Percentiles rank a stretch among this genome's conserved stretches.
Evolutionary conservation across 2,329 filamentous ascomycete species (phyloP).

Genomic region (Aspergillus jensenii): DNA sequence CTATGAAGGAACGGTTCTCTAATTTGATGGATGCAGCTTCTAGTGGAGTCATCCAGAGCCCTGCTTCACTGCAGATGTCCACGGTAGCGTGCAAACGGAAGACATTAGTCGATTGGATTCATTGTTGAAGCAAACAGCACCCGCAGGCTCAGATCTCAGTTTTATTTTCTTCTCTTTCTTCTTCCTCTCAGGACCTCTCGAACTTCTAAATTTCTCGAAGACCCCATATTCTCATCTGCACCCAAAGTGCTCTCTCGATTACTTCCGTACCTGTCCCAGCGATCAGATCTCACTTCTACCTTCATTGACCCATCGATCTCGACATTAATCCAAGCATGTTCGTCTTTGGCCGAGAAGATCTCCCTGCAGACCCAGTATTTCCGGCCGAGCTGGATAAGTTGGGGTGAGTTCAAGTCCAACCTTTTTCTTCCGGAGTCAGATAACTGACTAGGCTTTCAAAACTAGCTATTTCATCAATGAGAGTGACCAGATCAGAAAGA

Average conservation of each 20-base stretch:
- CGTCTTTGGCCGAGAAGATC: slow-evolving; percentile 63
- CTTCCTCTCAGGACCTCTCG: background rate
- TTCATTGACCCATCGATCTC: background rate
- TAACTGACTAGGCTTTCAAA: background rate
- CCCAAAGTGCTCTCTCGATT: no score
- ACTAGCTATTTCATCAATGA: slow-evolving; percentile 75
- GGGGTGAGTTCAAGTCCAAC: slow-evolving; percentile 55
- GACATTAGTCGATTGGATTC: background rate
- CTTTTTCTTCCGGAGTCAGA: background rate
- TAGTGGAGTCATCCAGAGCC: background rate
- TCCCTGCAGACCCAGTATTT: slow-evolving; percentile 71
- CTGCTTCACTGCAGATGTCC: background rate
- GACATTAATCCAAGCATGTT: slow-evolving; percentile 63
- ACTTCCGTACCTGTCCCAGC: background rate
- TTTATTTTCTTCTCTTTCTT: background rate
- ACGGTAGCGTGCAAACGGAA: background rate
- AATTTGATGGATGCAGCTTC: background rate
- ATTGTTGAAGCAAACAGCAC: background rate
- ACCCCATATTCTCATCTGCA: background rate
- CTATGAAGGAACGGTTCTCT: background rate
- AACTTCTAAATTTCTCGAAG: background rate
- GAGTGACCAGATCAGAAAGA: slow-evolving; percentile 70
- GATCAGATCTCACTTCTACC: background rate
- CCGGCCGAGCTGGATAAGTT: slow-evolving; percentile 66
- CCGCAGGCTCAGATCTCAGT: background rate